Conservation (phyloP, 257 asterid genomes). For the Gardenia jasminoides region DNA sequence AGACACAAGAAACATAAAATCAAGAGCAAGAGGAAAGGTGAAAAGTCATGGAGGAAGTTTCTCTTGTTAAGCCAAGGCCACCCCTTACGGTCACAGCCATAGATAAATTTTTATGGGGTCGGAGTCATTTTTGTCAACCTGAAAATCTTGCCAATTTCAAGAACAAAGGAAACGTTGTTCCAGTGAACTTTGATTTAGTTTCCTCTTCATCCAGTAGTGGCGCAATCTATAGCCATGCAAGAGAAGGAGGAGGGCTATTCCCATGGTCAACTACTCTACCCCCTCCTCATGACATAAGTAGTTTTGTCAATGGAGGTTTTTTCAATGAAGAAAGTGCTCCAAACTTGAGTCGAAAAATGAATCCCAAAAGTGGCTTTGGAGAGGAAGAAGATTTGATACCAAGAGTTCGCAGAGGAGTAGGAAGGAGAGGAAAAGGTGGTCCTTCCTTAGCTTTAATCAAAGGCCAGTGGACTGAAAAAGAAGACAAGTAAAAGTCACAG, state of each 20-base stretch:
- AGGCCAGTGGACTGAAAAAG: slow-evolving; percentile 51
- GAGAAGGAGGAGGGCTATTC: slow-evolving; percentile 4
- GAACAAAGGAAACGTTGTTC: slow-evolving; percentile 9
- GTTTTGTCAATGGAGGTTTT: slow-evolving; percentile 16
- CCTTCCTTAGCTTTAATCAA: slow-evolving; percentile 40
- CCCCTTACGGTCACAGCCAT: slow-evolving; percentile 19
- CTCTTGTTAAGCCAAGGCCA: no score
- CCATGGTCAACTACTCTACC: not conserved
- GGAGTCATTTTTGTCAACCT: slow-evolving; percentile 20
- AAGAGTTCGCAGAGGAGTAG: not conserved
- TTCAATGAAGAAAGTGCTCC: not conserved
- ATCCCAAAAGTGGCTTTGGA: not conserved
- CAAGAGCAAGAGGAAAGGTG: no score
- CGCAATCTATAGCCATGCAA: slow-evolving; percentile 12
- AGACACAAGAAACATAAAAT: no score
- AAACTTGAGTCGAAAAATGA: slow-evolving; percentile 1
- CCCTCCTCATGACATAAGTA: slow-evolving; percentile 2
- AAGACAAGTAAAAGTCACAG: slow-evolving; percentile 22
- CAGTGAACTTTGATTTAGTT: not conserved
- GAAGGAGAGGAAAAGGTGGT: slow-evolving; percentile 21
- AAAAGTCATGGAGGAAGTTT: no score
- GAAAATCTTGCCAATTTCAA: slow-evolving; percentile 8
- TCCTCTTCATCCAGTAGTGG: slow-evolving; percentile 6
- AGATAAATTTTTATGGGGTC: slow-evolving; percentile 39
- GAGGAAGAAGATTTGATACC: slow-evolving; percentile 1